These are phyloP conservation scores for Nothophoma quercina DNA, from an alignment of 2,329 filamentous ascomycete genomes.

Conservation along the genomic window DNA sequence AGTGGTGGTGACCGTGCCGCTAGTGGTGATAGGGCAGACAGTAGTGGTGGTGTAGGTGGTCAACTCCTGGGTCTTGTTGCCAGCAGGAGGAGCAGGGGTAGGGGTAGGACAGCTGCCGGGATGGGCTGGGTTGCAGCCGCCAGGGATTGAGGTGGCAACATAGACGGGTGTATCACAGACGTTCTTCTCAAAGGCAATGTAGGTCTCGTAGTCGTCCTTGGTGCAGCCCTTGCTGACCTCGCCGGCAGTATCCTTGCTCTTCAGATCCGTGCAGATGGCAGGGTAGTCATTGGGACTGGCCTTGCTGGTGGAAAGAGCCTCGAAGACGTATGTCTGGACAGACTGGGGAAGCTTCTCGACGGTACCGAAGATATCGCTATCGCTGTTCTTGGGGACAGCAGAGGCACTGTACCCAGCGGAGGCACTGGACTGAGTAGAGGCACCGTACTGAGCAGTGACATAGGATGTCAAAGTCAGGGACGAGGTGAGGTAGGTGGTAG, in stretches of 20 bases:
- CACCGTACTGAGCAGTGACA: constrained; percentile 14
- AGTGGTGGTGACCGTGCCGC: constrained; percentile 5
- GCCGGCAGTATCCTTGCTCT: constrained; percentile 10
- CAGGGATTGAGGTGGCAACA: constrained; percentile 11
- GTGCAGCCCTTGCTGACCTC: constrained; percentile 13
- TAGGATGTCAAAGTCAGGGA: constrained; percentile 14
- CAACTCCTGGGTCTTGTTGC: constrained; percentile 5
- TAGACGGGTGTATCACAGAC: not conserved
- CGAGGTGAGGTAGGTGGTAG: constrained; percentile 15
- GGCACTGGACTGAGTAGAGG: constrained; percentile 8
- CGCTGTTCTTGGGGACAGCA: constrained; percentile 8
- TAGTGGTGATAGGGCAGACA: constrained; percentile 9
- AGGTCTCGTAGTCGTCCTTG: constrained; percentile 10
- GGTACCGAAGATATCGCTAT: constrained; percentile 12
- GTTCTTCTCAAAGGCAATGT: constrained; percentile 6
- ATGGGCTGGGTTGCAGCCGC: no score
- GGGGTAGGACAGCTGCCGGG: no score
- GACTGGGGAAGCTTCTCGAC: constrained; percentile 12
- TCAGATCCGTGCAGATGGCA: constrained; percentile 6
- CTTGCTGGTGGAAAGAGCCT: constrained; percentile 17
- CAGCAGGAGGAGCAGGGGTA: constrained; percentile 7
- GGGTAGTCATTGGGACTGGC: constrained; percentile 8
- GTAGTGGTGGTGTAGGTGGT: constrained; percentile 18
- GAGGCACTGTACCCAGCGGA: constrained; percentile 13
- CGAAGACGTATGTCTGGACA: constrained; percentile 21